Evolutionary conservation across 2,329 filamentous ascomycete species (phyloP).

Genomic region (Aspergillus brasiliensis): DNA sequence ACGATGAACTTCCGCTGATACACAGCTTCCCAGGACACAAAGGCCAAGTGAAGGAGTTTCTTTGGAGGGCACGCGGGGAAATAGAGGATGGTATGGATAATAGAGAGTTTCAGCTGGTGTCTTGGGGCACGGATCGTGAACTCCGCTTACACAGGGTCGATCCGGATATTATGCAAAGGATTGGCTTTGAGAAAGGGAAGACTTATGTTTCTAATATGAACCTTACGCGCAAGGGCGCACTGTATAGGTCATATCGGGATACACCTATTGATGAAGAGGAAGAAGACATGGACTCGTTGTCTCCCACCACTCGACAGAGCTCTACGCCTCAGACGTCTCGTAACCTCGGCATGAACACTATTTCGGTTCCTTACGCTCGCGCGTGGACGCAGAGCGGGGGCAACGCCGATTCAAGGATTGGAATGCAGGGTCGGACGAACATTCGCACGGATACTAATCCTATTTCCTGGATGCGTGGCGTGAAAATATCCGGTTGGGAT

Average conservation of each 20-base stretch:
- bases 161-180: slow-evolving; percentile 62
- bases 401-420: slow-evolving; percentile 51
- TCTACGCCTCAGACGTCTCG: slow-evolving; percentile 23
- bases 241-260: slow-evolving; percentile 82
- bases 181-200: slow-evolving; percentile 73
- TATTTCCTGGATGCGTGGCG: slow-evolving; percentile 66
- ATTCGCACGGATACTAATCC: slow-evolving; percentile 57
- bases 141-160: slow-evolving; percentile 76
- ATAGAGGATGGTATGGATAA: slow-evolving; percentile 72
- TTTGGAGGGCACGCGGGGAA: slow-evolving; percentile 79
- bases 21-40: slow-evolving; percentile 58
- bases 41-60: slow-evolving; percentile 80
- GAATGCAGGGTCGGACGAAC: slow-evolving; percentile 51
- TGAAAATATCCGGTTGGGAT: slow-evolving; percentile 60
- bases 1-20: slow-evolving; percentile 45
- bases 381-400: slow-evolving; percentile 48
- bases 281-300: slow-evolving; percentile 52
- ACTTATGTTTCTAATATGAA: slow-evolving; percentile 66
- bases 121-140: slow-evolving; percentile 86
- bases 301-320: slow-evolving; percentile 25
- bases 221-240: slow-evolving; percentile 78
- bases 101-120: slow-evolving; percentile 88
- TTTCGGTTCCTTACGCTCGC: slow-evolving; percentile 56
- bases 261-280: slow-evolving; percentile 61
- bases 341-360: slow-evolving; percentile 51